Evolutionary conservation across 805 yeast genomes (phyloP).

Genomic region (Wilhelminamyces savonicus): DNA sequence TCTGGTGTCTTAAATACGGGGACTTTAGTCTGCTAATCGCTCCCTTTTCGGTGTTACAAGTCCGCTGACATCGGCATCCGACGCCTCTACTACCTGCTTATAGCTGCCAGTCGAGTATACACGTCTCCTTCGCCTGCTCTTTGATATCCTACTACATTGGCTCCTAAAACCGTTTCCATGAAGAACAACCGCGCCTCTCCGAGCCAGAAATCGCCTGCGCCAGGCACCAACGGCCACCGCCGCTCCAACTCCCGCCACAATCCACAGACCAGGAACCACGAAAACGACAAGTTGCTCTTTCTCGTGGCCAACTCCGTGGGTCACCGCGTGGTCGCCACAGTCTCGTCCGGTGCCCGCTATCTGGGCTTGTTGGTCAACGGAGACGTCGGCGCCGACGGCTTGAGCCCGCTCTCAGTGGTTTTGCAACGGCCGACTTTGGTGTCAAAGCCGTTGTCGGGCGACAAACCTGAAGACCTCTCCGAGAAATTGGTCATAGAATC

Average conservation of each 20-base stretch:
- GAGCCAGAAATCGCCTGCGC: no score
- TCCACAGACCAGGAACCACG: constrained; percentile 2
- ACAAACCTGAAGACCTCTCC: constrained; percentile 23
- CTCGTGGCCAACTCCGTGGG: constrained; percentile 56
- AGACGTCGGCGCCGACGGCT: constrained; percentile 19
- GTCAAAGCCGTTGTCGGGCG: constrained; percentile 15
- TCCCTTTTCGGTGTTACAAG: no score
- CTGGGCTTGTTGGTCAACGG: constrained; percentile 54
- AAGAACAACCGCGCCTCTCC: no score
- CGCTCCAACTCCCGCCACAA: constrained; percentile 15
- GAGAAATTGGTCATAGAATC: constrained; percentile 40
- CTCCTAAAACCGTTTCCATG: no score
- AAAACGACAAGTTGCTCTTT: constrained; percentile 48
- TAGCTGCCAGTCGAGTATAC: no score
- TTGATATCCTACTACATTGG: no score
- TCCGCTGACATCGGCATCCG: no score
- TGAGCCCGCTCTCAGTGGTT: constrained; percentile 49
- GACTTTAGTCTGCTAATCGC: no score
- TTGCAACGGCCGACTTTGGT: constrained; percentile 45
- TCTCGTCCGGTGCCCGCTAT: constrained; percentile 53
- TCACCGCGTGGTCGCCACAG: constrained; percentile 48
- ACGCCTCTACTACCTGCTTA: no score
- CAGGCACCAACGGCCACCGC: constrained; percentile 23
- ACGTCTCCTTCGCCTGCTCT: no score
- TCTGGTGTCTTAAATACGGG: no score